phyloP scores from a whole-genome alignment of 148 eudicot genomes.

The Diospyros kaki region DNA sequence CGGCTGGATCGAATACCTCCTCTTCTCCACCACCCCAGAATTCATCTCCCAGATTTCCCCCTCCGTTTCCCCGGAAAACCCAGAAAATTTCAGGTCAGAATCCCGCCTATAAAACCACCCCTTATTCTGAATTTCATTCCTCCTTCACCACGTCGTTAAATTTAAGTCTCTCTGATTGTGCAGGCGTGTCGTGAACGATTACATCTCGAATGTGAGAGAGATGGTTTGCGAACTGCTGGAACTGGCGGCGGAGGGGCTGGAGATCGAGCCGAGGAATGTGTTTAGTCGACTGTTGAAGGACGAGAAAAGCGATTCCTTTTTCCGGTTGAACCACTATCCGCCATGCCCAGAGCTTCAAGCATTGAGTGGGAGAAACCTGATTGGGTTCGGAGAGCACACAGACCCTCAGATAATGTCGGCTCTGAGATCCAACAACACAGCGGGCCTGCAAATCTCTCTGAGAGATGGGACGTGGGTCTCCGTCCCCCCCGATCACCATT shows the following conservation, averaged over 20 bases:
- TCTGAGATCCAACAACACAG: constrained; percentile 48
- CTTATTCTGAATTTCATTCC: no score
- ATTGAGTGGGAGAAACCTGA: constrained; percentile 22
- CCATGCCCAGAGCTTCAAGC: constrained; percentile 40
- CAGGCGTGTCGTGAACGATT: constrained; percentile 38
- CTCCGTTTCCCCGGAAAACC: not conserved
- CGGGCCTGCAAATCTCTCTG: constrained; percentile 41
- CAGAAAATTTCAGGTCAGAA: not conserved
- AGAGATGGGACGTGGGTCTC: constrained; percentile 48
- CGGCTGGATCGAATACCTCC: constrained; percentile 12
- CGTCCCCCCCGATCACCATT: constrained; percentile 37
- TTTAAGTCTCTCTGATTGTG: not conserved
- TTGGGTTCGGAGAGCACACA: constrained; percentile 78
- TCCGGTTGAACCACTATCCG: constrained; percentile 61
- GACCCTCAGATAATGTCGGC: constrained; percentile 78
- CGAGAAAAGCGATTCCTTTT: constrained; percentile 43
- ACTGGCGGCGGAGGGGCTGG: constrained; percentile 43
- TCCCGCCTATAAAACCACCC: not conserved
- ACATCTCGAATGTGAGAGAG: constrained; percentile 27
- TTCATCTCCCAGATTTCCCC: not conserved
- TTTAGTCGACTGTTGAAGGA: constrained; percentile 38
- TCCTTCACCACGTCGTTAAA: no score
- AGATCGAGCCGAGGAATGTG: constrained; percentile 29
- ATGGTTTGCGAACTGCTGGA: constrained; percentile 44
- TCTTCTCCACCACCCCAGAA: constrained; percentile 5